Base-by-base conservation (phyloP, 2,329 filamentous ascomycete genomes). In the Hymenoscyphus repandus region DNA sequence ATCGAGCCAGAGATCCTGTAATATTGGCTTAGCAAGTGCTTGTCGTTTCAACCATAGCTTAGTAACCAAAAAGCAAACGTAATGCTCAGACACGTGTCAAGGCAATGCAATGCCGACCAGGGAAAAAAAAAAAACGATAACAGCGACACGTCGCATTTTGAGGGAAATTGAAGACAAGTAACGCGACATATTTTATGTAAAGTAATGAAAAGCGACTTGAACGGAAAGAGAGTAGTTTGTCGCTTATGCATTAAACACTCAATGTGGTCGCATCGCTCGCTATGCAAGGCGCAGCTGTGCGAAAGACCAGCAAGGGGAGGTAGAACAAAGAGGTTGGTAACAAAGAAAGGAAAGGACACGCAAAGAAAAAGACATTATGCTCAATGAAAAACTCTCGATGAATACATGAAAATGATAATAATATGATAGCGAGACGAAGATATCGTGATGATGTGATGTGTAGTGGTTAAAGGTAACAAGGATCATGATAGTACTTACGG, bases 231-330 rank as follows among this genome's bases (percentile, higher is more conserved):
- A 52, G 54, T 18, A 49, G 38, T 39, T 47, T 49, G 45, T 56
- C 53, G 54, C 54, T 61, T 58, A 57, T 59, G 58, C 46, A 39
- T 52, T 52, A 50, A 55, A 54, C 53, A 53, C 22, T 54, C 49
- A 51, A 47, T 18, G 44, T 11, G 10, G 15, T 39, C 41, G 43
- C 40, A 53, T 50, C 40, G 54, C 56, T 50, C 40, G 54, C 56
- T 57, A 56, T 55, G 55, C 47, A 57, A 47, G 52, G 49, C 39
- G 52, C 38, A 55, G 53, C 46, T 42, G 49, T 52, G 50, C 49
- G 30, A 49, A 30, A 17, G 15, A 36, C 36, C 45, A 31, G 52
- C 38, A 48, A 54, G 45, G 41, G 13, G 36, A 32, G 18, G 44
- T 17, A 45, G 12, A 52, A 42, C 15, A 43, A 51, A 44, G 33